Evolutionary conservation across 768 basidiomycete species (phyloP).

Genomic region (Lactarius indigo): DNA sequence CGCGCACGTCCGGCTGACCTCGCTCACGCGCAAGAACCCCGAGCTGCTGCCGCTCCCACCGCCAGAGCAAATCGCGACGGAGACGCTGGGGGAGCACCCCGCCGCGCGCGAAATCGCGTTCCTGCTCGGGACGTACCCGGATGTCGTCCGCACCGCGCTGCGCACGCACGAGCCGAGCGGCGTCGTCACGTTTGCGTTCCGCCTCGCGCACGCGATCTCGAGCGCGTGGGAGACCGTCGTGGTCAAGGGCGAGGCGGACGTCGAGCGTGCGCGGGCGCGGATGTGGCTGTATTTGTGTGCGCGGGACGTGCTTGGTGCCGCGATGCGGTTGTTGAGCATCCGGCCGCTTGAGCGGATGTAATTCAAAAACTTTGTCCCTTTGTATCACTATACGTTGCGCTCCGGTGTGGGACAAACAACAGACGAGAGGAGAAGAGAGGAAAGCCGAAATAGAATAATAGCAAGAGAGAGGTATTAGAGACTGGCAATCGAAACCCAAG

Average conservation of each 20-base stretch:
- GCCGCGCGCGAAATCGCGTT: conserved; percentile 83
- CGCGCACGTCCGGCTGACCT: conserved; percentile 89
- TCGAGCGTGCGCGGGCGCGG: conserved; percentile 74
- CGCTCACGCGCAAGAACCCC: conserved; percentile 89
- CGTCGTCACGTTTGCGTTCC: conserved; percentile 87
- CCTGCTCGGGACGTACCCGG: conserved; percentile 87
- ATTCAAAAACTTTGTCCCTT: too few relatives aligned
- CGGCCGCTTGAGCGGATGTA: conserved; percentile 93
- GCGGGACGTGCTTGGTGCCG: conserved; percentile 81
- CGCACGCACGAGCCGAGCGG: conserved; percentile 86
- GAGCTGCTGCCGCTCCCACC: conserved; percentile 74
- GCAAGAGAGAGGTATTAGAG: conserved; percentile 7
- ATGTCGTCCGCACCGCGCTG: conserved; percentile 82
- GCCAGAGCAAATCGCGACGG: conserved; percentile 62
- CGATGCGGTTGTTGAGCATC: conserved; percentile 85
- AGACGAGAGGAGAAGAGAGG: background rate
- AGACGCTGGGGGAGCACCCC: conserved; percentile 59
- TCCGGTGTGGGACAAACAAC: background rate
- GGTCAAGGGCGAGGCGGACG: conserved; percentile 78
- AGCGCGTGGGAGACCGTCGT: conserved; percentile 90
- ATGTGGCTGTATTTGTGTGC: conserved; percentile 88
- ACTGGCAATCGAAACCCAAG: background rate
- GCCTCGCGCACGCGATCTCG: conserved; percentile 82
- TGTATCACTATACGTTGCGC: background rate
- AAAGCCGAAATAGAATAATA: background rate